Conservation (phyloP, 345 rosid genomes). For the Murraya paniculata region DNA sequence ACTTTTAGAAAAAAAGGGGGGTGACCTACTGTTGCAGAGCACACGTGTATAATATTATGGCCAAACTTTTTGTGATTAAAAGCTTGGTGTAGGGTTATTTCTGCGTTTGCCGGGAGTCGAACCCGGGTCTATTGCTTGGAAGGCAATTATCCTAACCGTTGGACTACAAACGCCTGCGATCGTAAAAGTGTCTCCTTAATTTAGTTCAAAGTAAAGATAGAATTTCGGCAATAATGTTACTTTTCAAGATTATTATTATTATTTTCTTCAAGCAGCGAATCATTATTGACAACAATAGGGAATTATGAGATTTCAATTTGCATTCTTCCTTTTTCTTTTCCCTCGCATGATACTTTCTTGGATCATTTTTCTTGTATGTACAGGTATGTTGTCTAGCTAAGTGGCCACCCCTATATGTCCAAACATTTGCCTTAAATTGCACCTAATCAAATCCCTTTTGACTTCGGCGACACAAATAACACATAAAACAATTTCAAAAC, state of each 20-base stretch:
- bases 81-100: accelerated
- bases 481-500: not conserved
- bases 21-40: too few species aligned
- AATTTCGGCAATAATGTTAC: too few species aligned
- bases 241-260: too few species aligned
- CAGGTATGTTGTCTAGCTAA: not conserved
- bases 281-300: not conserved
- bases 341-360: not conserved
- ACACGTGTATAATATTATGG: too few species aligned
- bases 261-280: not conserved
- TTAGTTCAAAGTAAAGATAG: accelerated
- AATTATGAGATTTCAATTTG: not conserved
- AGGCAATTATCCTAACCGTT: conserved; percentile 94
- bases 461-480: not conserved
- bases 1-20: too few species aligned
- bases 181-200: too few species aligned
- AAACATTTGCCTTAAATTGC: not conserved
- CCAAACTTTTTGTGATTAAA: too few species aligned
- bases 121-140: conserved; percentile 89
- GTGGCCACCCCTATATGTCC: not conserved
- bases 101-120: conserved; percentile 91
- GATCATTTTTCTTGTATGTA: not conserved
- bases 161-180: conserved; percentile 43
- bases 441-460: not conserved
- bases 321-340: too few species aligned